Base-by-base conservation (phyloP, 2,329 filamentous ascomycete genomes). In the Verticillium albo-atrum region DNA sequence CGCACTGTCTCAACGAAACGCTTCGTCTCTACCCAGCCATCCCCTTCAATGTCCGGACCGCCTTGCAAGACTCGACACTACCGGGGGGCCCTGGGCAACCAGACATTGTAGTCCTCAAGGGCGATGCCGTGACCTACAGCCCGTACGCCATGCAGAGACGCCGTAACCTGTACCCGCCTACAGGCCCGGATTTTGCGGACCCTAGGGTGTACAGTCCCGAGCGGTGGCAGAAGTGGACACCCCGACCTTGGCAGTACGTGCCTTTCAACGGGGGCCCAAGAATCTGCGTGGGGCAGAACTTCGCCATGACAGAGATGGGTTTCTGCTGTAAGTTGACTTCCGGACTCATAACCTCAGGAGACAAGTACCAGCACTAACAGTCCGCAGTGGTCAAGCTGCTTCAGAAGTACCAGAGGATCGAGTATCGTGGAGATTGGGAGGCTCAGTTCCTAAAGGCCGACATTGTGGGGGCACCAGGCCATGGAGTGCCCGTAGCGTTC, bases 11-110 rank as follows among this genome's bases (percentile, higher is more conserved):
- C 65, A 89, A 91, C 74, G 91, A 96, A 75, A 90, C 86, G 0
- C 82, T 93, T 61, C 87, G 91, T 9, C 75, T 94, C 10, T 92
- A 94, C 72, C 91, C 91, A 0, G 81, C 86, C 17, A 89, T 95
- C 2, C 91, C 91, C 1, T 90, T 89, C 77, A 95, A 95, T 74
- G 82, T 91, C 57, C 88, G 92, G 62, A 77, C 87, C 30, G 84
- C 90, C 12, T 79, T 91, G 20, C 80, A 79, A 61, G 89, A 93
- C 75, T 93, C 91, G 4, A 90, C 86, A 0, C 82, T 96, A 2
- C 91, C 91, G 3, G 62, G 62, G 1, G 26, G 26, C 15, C 68
- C 64, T 4, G 72, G 68, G 25, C 64, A 67, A 20, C 70, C 68
- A 2, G 70, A 71, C 3, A 70, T 84, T 28, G 76, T 78, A 17